Conservation (phyloP, 805 yeast species). For the Nadsonia fulvescens region DNA sequence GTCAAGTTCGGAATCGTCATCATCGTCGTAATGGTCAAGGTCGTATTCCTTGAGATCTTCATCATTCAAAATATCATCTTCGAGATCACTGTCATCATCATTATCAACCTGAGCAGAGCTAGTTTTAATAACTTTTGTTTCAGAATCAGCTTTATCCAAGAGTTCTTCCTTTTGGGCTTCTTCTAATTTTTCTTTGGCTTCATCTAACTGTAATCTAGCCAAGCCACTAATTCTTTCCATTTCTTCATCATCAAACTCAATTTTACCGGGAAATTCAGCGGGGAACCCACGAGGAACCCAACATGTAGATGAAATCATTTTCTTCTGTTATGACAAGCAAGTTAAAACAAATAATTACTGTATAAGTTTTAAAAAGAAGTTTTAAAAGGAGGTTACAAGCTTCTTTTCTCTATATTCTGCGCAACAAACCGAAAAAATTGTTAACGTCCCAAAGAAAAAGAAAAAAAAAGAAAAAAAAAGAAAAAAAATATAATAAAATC, state of each 20-base stretch:
- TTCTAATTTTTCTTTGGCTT: slow-evolving; percentile 48
- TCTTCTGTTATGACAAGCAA: slow-evolving; percentile 1
- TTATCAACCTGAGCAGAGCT: slow-evolving; percentile 6
- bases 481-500: too few relatives aligned
- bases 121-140: slow-evolving; percentile 4
- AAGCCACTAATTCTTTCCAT: slow-evolving; percentile 75
- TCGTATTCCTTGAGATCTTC: slow-evolving; percentile 82
- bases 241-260: slow-evolving; percentile 79
- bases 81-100: slow-evolving; percentile 7
- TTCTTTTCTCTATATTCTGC: too few relatives aligned
- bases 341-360: slow-evolving; percentile 5
- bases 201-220: slow-evolving; percentile 68
- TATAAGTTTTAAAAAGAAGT: slow-evolving; percentile 2
- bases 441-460: too few relatives aligned
- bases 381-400: too few relatives aligned
- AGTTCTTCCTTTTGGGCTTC: slow-evolving; percentile 19
- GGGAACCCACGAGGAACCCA: slow-evolving; percentile 98
- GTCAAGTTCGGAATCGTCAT: slow-evolving; percentile 27
- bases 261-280: slow-evolving; percentile 77
- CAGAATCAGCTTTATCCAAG: slow-evolving; percentile 15
- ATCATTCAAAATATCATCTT: slow-evolving; percentile 30
- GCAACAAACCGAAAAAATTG: too few relatives aligned
- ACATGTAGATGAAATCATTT: slow-evolving; percentile 74
- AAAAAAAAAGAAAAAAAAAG: too few relatives aligned
- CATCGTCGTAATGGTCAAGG: slow-evolving; percentile 68